Evolutionary conservation across 495 filamentous ascomycete species (phyloP).

Genomic region (Parathielavia appendiculata): DNA sequence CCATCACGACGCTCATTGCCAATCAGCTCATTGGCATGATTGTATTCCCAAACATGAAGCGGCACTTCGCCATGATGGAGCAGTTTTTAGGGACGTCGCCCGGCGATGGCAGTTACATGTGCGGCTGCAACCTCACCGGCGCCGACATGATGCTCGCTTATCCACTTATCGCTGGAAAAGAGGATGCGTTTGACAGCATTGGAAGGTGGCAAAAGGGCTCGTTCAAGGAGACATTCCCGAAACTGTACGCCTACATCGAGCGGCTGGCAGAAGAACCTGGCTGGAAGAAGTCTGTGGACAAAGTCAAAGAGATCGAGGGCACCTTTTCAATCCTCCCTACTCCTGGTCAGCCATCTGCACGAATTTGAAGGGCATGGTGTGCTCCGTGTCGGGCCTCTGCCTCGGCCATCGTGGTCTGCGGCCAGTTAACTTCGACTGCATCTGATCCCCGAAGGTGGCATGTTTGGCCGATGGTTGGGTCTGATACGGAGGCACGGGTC

Average conservation of each 20-base stretch:
- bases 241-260: constrained; percentile 57
- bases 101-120: constrained; percentile 58
- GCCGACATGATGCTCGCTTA: constrained; percentile 78
- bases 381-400: background rate
- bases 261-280: constrained; percentile 56
- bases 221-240: constrained; percentile 32
- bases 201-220: constrained; percentile 33
- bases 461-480: background rate
- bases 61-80: constrained; percentile 68
- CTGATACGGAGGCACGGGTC: constrained; percentile 5
- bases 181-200: constrained; percentile 49
- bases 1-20: constrained; percentile 61
- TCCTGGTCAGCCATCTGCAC: constrained; percentile 7
- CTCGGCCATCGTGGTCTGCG: background rate
- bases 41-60: constrained; percentile 59
- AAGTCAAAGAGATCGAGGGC: constrained; percentile 60
- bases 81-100: constrained; percentile 62
- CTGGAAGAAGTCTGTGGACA: constrained; percentile 51
- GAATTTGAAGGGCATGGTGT: background rate
- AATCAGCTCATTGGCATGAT: constrained; percentile 54
- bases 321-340: constrained; percentile 37
- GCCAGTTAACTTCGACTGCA: background rate
- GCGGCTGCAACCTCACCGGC: constrained; percentile 62
- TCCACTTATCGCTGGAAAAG: constrained; percentile 56
- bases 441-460: background rate